phyloP scores from a whole-genome alignment of 768 basidiomycete genomes.

The Russula griseocarnosa region DNA sequence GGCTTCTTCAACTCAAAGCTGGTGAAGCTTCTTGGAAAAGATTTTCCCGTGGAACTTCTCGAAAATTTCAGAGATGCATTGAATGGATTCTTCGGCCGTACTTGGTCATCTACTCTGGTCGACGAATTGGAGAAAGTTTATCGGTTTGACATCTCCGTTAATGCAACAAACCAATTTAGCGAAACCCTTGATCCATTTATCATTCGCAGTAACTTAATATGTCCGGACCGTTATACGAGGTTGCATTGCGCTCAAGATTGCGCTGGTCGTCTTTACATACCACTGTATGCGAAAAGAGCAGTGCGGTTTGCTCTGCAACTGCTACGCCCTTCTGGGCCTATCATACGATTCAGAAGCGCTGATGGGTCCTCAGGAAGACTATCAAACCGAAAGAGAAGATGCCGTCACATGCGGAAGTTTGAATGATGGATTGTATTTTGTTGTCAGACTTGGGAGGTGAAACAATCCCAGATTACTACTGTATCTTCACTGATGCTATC shows the following conservation, averaged over 20 bases:
- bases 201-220: no score
- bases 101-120: no score
- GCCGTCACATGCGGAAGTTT: neutral
- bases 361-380: neutral
- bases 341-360: neutral
- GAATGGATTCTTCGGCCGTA: no score
- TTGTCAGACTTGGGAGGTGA: neutral
- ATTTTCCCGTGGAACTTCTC: no score
- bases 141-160: no score
- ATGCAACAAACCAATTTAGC: no score
- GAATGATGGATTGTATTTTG: conserved; percentile 1
- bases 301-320: neutral
- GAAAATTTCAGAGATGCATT: no score
- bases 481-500: conserved; percentile 2
- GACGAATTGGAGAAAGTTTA: no score
- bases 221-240: no score
- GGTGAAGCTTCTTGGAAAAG: neutral
- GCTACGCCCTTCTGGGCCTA: neutral
- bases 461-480: neutral
- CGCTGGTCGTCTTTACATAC: neutral
- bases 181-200: no score
- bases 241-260: no score
- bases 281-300: neutral
- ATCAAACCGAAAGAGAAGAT: conserved; percentile 1
- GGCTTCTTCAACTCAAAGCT: neutral